Evolutionary conservation across 208 protist species (phyloP).

Genomic region (Herpetomonas samuelpessoai): DNA sequence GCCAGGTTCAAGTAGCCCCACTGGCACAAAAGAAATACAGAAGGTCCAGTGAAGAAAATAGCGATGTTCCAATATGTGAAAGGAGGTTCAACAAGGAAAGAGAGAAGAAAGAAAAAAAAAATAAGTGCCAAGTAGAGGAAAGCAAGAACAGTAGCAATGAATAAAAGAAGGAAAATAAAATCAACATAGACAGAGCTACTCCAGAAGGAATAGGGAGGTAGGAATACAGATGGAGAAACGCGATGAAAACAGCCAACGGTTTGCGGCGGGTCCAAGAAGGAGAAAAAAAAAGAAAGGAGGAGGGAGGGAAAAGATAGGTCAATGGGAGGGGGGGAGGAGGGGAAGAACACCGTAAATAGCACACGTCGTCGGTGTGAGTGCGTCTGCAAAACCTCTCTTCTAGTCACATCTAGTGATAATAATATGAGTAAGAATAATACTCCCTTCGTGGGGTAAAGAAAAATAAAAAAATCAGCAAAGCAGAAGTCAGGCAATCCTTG

Average conservation of each 20-base stretch:
- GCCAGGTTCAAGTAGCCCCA: background rate
- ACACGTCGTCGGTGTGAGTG: no score
- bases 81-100: background rate
- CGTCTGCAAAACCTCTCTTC: no score
- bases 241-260: slow-evolving; percentile 4
- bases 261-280: background rate
- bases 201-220: no score
- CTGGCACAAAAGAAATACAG: background rate
- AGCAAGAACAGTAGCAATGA: slow-evolving; percentile 11
- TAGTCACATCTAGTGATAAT: no score
- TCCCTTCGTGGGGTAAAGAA: no score
- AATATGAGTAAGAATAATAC: no score
- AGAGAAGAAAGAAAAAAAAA: slow-evolving; percentile 8
- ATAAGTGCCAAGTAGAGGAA: slow-evolving; percentile 7
- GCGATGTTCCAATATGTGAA: background rate
- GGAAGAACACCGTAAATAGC: no score
- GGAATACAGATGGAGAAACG: no score
- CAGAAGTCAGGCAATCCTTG: no score
- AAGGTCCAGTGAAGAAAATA: background rate
- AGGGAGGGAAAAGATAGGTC: background rate
- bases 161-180: slow-evolving; percentile 10
- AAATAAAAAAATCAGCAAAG: no score
- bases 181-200: slow-evolving; percentile 5
- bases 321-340: no score
- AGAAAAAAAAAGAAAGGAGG: slow-evolving; percentile 9